Evolutionary conservation across 345 rosid species (phyloP), one percentile per base, ranked within the genome.

Genomic region (Arabis alpina): DNA sequence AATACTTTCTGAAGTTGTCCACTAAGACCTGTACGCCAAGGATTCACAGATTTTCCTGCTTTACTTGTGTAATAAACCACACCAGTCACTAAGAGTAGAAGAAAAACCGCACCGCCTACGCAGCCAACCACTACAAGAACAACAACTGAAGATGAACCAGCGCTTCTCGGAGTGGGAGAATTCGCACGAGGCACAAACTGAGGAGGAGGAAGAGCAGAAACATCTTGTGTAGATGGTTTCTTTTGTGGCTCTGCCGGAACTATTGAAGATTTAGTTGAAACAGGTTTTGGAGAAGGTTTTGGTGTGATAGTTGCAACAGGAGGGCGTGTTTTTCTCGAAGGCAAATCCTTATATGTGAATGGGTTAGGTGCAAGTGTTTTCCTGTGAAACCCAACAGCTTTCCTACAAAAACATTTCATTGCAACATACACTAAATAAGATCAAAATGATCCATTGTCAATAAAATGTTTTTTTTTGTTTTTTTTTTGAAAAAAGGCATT

Each of bases 21-120:
- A 2, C 96, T 93, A 70, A 93, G 80, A 61, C 97, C 96, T n/a
- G 98, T 85, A 57, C 86, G 86, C 97, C 96, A 93, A 39, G 98
- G 96, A 77, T 80, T 89, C 75, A 93, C 95, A 24, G 92, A 28
- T 45, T 86, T 76, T n/a, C 80, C 89, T 73, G 80, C 77, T 12
- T 74, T 75, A 45, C 82, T 56, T 79, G 66, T 81, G 71, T 39
- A 79, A 48, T 82, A 71, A 69, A 69, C 77, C 28, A 86, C 42
- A 24, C 80, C 77, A 1, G 74, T 19, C 15, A 67, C 68, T 53
- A 81, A 53, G 8, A 86, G 16, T 36, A 89, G 34, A 52, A 83
- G 48, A 10, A 87, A 52, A 45, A 59, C 5, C 9, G 80, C 66
- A 13, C 76, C 85, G 13, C 84, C 85, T 45, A 80, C 49, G n/a